Evolutionary conservation across 2,329 filamentous ascomycete genomes (phyloP).

Genomic region (Fusarium austroafricanum): DNA sequence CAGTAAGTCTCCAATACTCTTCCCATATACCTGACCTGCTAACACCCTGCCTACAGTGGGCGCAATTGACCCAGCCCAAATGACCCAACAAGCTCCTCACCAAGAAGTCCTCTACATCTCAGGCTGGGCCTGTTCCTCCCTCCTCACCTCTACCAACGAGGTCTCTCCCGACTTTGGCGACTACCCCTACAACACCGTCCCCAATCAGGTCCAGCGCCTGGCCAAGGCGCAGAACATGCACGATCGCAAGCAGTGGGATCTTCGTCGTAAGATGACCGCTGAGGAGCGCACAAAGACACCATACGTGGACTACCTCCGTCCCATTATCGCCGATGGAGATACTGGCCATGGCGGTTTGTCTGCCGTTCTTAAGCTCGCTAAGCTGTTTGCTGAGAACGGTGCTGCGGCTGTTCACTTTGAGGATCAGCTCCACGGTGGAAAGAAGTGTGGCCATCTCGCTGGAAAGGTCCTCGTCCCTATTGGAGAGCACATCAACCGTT

Average conservation of each 20-base stretch:
- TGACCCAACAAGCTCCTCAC: conserved; percentile 97
- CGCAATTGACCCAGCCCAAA: conserved; percentile 98
- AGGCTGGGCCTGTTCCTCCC: conserved; percentile 96
- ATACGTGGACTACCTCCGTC: conserved; percentile 91
- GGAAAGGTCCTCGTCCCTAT: conserved; percentile 96
- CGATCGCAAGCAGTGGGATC: conserved; percentile 94
- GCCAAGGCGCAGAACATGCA: conserved; percentile 98
- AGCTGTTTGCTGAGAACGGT: conserved; percentile 96
- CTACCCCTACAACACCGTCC: conserved; percentile 98
- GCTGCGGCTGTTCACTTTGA: conserved; percentile 97
- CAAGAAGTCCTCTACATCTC: conserved; percentile 97
- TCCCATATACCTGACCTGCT: conserved; percentile 8
- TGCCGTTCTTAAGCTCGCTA: conserved; percentile 94
- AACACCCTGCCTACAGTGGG: conserved; percentile 72
- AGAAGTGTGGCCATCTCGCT: conserved; percentile 97
- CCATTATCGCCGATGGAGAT: conserved; percentile 96
- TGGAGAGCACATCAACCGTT: conserved; percentile 95
- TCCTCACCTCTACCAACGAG: conserved; percentile 94
- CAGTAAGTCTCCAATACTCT: conserved; percentile 65
- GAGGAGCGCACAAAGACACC: conserved; percentile 80
- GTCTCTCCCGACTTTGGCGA: conserved; percentile 98
- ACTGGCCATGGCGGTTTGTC: conserved; percentile 94
- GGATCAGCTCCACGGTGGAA: conserved; percentile 96
- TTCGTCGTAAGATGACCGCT: conserved; percentile 79
- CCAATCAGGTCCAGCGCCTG: conserved; percentile 95